A percentile compares a stretch with the other conserved stretches of the same genome.
Conservation (phyloP, 1,139 yeast genomes). For the Scheffersomyces lignicola region DNA sequence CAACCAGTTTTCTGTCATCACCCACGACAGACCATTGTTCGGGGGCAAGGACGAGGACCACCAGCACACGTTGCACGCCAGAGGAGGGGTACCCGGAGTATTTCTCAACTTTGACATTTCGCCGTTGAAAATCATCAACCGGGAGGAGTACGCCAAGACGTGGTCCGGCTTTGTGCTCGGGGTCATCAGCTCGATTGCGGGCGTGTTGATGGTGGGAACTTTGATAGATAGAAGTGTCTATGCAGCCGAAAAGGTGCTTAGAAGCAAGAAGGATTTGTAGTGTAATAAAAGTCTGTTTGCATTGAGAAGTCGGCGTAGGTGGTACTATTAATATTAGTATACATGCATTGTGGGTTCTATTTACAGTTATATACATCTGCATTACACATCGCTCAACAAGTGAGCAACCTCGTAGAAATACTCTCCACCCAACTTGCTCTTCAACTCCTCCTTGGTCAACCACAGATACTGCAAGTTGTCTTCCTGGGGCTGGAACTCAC, state of each 20-base stretch:
- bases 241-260: slow-evolving; percentile 81
- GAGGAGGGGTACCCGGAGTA: slow-evolving; percentile 91
- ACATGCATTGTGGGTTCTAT: not conserved
- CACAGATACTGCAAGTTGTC: slow-evolving; percentile 56
- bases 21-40: slow-evolving; percentile 76
- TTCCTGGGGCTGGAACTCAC: slow-evolving; percentile 60
- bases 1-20: slow-evolving; percentile 88
- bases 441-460: slow-evolving; percentile 82
- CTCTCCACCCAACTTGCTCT: slow-evolving; percentile 48
- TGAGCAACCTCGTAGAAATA: slow-evolving; percentile 59
- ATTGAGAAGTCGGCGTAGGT: slow-evolving; percentile 1
- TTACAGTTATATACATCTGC: slow-evolving; percentile 1
- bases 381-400: slow-evolving; percentile 51
- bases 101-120: slow-evolving; percentile 88
- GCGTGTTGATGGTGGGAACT: slow-evolving; percentile 90
- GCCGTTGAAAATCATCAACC: slow-evolving; percentile 87
- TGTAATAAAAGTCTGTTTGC: not conserved
- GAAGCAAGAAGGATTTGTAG: slow-evolving; percentile 63
- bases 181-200: slow-evolving; percentile 87
- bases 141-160: slow-evolving; percentile 73
- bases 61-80: slow-evolving; percentile 78
- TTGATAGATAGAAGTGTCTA: slow-evolving; percentile 83
- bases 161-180: slow-evolving; percentile 88
- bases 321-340: not conserved
- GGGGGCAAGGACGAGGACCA: slow-evolving; percentile 94